Evolutionary conservation across 2,329 filamentous ascomycete genomes (phyloP).

Genomic region (Claviceps monticola): DNA sequence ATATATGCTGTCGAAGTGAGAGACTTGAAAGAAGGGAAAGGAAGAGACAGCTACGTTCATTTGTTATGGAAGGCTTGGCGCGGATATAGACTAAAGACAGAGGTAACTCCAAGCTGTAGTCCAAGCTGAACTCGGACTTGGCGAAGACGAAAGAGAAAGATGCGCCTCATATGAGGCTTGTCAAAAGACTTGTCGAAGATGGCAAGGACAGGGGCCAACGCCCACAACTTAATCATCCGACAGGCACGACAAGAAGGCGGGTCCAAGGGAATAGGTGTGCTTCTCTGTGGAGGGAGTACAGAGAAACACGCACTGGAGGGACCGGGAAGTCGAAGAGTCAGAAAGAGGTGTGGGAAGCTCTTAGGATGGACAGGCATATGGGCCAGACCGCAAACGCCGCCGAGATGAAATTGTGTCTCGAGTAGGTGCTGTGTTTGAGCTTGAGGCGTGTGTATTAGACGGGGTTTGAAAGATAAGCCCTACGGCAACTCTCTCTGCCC

Average conservation of each 20-base stretch:
- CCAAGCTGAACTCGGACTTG: slow-evolving; percentile 2
- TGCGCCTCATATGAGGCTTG: slow-evolving; percentile 3
- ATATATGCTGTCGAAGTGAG: neutral
- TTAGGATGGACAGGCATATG: slow-evolving; percentile 5
- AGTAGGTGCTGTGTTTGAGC: neutral
- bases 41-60: slow-evolving; percentile 4
- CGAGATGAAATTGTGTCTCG: slow-evolving; percentile 1
- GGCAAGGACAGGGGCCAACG: slow-evolving; percentile 3
- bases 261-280: slow-evolving; percentile 5
- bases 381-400: slow-evolving; percentile 2
- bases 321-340: slow-evolving; percentile 3
- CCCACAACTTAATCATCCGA: slow-evolving; percentile 3
- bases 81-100: neutral
- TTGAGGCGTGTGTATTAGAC: neutral
- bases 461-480: neutral
- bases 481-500: neutral
- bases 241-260: slow-evolving; percentile 4
- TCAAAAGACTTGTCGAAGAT: slow-evolving; percentile 3
- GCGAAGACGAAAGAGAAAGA: slow-evolving; percentile 4
- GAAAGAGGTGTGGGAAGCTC: slow-evolving; percentile 5
- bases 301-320: neutral
- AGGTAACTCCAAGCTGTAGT: neutral
- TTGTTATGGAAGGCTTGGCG: neutral
- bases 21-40: neutral
- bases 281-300: neutral